Percentiles rank a stretch among this genome's conserved stretches.
phyloP scores from a whole-genome alignment of 352 stramenopile species.

The Thalassiosira hispida region DNA sequence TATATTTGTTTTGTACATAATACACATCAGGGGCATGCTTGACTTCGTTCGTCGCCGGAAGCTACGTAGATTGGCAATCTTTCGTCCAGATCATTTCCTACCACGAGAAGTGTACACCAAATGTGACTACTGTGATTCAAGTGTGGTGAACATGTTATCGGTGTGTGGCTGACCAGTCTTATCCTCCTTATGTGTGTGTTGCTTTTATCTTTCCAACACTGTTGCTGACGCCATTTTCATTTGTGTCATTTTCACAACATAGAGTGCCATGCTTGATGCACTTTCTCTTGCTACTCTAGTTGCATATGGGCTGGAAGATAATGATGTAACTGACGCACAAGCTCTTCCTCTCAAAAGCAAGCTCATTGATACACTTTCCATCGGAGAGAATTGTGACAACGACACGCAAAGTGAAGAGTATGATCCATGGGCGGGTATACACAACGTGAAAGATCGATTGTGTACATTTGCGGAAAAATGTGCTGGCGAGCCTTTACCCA shows the following conservation, averaged over 20 bases:
- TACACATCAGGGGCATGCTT: constrained; percentile 30
- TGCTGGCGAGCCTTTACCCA: constrained; percentile 24
- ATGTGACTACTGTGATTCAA: constrained; percentile 72
- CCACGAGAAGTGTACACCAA: constrained; percentile 47
- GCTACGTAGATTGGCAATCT: constrained; percentile 52
- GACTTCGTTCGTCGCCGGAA: constrained; percentile 65
- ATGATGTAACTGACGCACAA: constrained; percentile 43
- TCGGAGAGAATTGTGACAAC: constrained; percentile 19
- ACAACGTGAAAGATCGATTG: constrained; percentile 53
- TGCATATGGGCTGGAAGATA: constrained; percentile 29
- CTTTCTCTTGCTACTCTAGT: constrained; percentile 32
- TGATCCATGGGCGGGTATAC: constrained; percentile 30
- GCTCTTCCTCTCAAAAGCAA: constrained; percentile 57
- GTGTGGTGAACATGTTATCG: constrained; percentile 44
- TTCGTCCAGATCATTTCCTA: constrained; percentile 66
- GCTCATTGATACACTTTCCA: constrained; percentile 53
- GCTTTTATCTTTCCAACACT: background rate
- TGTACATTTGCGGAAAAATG: constrained; percentile 53
- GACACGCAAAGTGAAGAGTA: constrained; percentile 8
- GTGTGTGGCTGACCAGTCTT: constrained; percentile 4
- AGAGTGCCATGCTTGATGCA: constrained; percentile 42
- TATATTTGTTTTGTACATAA: background rate
- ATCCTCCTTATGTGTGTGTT: background rate
- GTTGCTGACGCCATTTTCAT: background rate
- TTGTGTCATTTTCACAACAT: background rate